Evolutionary conservation across 371 early-diverging fungal genomes (phyloP).

Genomic region (Apophysomyces variabilis): DNA sequence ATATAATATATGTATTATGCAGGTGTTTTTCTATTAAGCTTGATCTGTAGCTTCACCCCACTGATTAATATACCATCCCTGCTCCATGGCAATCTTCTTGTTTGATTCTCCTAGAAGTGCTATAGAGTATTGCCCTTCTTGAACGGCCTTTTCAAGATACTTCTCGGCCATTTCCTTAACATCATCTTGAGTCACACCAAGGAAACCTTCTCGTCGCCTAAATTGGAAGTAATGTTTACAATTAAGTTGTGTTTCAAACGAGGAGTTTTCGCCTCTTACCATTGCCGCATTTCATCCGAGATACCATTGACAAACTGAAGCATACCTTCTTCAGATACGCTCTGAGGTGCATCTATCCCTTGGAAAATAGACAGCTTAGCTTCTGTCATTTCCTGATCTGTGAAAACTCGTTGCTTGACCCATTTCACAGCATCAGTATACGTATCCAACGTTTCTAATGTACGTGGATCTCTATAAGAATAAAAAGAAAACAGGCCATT

Average conservation of each 20-base stretch:
- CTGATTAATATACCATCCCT: conserved; percentile 43
- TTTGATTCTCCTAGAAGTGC: conserved; percentile 52
- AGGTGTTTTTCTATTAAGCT: background rate
- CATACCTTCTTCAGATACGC: conserved; percentile 87
- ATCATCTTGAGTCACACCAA: conserved; percentile 72
- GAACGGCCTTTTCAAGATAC: conserved; percentile 57
- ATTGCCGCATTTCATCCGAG: conserved; percentile 86
- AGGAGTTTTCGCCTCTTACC: conserved; percentile 39
- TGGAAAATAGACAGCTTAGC: conserved; percentile 93
- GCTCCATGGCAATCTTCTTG: conserved; percentile 32
- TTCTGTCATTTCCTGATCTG: conserved; percentile 79
- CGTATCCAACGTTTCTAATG: conserved; percentile 75
- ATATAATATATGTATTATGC: background rate
- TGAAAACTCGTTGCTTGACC: conserved; percentile 59
- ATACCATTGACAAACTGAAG: conserved; percentile 76
- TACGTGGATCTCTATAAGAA: conserved; percentile 93
- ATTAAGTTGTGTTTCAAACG: conserved; percentile 4
- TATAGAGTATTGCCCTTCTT: conserved; percentile 29
- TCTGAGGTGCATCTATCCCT: conserved; percentile 81
- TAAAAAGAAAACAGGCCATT: conserved; percentile 87
- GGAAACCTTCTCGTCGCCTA: conserved; percentile 78
- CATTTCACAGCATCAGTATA: conserved; percentile 71
- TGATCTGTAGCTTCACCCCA: conserved; percentile 17
- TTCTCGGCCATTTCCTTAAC: conserved; percentile 73
- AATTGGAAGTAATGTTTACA: background rate